Evolutionary conservation across 1,139 yeast genomes (phyloP), one percentile per base, ranked within the genome.

Genomic region (Pichia terricola): DNA sequence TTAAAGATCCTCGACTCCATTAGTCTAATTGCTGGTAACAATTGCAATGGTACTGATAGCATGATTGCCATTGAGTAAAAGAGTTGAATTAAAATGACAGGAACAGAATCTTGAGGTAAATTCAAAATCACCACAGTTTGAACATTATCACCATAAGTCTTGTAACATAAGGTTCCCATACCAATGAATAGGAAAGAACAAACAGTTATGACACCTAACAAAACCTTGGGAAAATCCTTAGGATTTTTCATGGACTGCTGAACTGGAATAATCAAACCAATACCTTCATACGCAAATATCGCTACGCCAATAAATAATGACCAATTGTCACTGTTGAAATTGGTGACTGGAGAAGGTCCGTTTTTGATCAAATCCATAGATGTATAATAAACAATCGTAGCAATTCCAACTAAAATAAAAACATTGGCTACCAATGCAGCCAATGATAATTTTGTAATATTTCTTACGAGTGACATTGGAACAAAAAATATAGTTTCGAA

Each of bases 271-370:
- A 83, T 80, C 38, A 83, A 65, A 0, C 94, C 91, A 49, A 83
- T 81, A 1, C 94, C 94, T 64, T 83, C 94, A 56, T 81, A 83
- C 1, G 91, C 80, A 47, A 85, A 82, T 26, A 83, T 86, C 0
- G 89, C 89, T 3, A 84, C 86, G 4, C 94, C 94, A 46, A 83
- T 75, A 51, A 82, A 78, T 67, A 83, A 67, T 2, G 89, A 75
- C 82, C 88, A 83, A 46, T 73, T 66, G 39, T 72, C 69, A n/a
- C 73, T 52, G 58, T 82, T 82, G 58, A 82, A 75, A 25, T 68
- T 50, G 4, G 48, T 54, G 22, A 67, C 51, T 4, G 76, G 74
- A 0, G 79, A 75, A 10, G 70, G 45, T 0, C 85, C 85, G 43
- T 73, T 62, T 0, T 50, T 44, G 10, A 70, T 45, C 41, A 76